Base-by-base conservation (phyloP, 75 land plant species). In the Pinus albicaulis region DNA sequence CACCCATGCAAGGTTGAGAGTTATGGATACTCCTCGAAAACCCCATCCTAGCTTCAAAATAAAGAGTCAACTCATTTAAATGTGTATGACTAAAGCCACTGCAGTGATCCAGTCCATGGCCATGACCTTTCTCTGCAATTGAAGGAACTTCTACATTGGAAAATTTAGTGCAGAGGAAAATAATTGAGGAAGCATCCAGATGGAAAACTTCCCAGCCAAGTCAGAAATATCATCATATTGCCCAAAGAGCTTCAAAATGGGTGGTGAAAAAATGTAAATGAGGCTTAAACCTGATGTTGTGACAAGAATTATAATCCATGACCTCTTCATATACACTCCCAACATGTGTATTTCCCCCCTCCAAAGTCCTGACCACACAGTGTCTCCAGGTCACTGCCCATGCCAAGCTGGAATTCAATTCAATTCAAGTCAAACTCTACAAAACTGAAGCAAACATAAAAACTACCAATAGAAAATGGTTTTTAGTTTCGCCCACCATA, bases 311-410 rank as follows among this genome's bases (percentile, higher is more conserved):
- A 88, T 80, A 20, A 84, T 55, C 79, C 83, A 76, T 3, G 87
- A 87, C 56, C 86, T 71, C 57, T 88, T 87, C 81, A 88, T 58
- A 72, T 84, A 88, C 3, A 88, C 59, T 8, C 89, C 89, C 4
- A 87, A 76, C 86, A 87, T 83, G 41, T 76, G 82, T 22, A 77
- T 64, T 34, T 83, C 71, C 80, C 77, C 28, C 80, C 86, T 5
- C 89, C 86, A 59, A 31, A 81, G 44, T 83, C 89, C 68, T 87
- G 89, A 59, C 89, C 89, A 60, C 89, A 87, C 14, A 87, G 65
- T 17, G 89, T 87, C 71, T 87, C 60, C n/a, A 87, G 64, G 4
- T 82, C 89, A 57, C 83, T 81, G 28, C 83, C 89, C 87, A 88
- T 81, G 8, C 89, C 89, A 14, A 88, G 55, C 89, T 87, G n/a